A percentile compares a stretch with the other conserved stretches of the same genome.
These are phyloP conservation scores for Beauveria caledonica DNA, from an alignment of 2,329 filamentous ascomycete species.

Conservation along the genomic window DNA sequence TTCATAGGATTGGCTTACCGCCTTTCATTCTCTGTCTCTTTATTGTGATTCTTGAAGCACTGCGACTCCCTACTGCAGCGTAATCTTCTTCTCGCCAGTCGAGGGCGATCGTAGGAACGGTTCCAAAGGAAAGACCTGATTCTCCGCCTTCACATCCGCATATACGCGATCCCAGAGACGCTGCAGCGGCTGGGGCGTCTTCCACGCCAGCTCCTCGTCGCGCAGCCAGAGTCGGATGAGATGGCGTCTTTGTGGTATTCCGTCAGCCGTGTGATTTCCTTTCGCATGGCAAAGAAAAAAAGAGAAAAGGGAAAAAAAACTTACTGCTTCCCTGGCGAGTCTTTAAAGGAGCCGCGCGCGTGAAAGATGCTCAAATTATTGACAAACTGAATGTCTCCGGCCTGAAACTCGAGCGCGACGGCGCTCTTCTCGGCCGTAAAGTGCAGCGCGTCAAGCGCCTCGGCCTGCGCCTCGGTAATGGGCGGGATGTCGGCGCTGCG, in stretches of 20 bases:
- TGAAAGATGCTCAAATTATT: conserved; percentile 50
- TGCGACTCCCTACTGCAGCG: neutral
- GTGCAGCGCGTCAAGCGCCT: conserved; percentile 44
- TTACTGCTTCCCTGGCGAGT: conserved; percentile 36
- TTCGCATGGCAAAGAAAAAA: too few species aligned
- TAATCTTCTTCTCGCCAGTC: neutral
- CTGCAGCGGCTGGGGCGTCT: conserved; percentile 35
- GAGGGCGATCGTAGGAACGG: conserved; percentile 22
- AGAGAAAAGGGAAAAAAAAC: conserved; percentile 14
- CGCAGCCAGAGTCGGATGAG: conserved; percentile 42
- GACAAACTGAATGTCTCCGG: conserved; percentile 45
- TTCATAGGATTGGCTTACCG: neutral
- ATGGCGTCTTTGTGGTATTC: conserved; percentile 29
- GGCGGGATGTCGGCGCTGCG: conserved; percentile 47
- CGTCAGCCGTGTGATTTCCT: neutral
- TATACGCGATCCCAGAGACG: conserved; percentile 46
- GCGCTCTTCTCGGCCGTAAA: conserved; percentile 39
- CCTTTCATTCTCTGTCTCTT: too few species aligned
- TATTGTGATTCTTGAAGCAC: neutral
- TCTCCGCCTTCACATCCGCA: conserved; percentile 40
- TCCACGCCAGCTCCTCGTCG: conserved; percentile 41
- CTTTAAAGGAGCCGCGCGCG: conserved; percentile 39
- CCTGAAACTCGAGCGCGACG: conserved; percentile 36
- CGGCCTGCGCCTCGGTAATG: conserved; percentile 44
- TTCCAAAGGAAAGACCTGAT: conserved; percentile 48